These are phyloP conservation scores for Trametes sp. DNA, from an alignment of 1,284 basidiomycete species.

Conservation along the genomic window DNA sequence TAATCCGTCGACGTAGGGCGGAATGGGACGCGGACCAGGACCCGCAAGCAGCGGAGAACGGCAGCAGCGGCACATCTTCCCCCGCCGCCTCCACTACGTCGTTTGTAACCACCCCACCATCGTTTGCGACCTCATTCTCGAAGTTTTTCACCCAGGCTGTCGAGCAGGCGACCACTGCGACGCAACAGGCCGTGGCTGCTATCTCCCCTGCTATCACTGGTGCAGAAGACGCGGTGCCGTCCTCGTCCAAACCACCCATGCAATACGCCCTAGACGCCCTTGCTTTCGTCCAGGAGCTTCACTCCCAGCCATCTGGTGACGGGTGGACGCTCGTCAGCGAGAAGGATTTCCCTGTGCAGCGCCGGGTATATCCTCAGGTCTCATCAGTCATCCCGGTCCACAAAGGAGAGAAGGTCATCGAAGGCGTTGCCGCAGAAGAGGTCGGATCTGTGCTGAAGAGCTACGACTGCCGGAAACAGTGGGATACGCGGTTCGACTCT, in stretches of 20 bases:
- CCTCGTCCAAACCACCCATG: conserved; percentile 70
- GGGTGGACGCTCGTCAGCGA: conserved; percentile 88
- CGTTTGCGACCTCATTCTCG: conserved; percentile 72
- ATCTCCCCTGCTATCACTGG: conserved; percentile 63
- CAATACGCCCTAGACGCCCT: conserved; percentile 83
- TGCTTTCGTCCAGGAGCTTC: conserved; percentile 79
- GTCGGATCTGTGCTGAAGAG: conserved; percentile 78
- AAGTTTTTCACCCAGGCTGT: conserved; percentile 79
- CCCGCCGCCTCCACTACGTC: conserved; percentile 31
- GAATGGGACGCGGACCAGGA: conserved; percentile 61
- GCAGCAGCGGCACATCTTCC: conserved; percentile 22
- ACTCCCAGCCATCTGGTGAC: conserved; percentile 65
- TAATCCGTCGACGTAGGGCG: conserved; percentile 69
- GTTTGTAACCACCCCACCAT: conserved; percentile 60
- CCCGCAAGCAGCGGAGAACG: conserved; percentile 41
- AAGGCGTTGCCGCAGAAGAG: conserved; percentile 95
- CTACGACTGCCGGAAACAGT: conserved; percentile 76
- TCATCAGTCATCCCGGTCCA: conserved; percentile 88
- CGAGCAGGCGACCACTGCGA: conserved; percentile 74
- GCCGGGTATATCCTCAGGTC: conserved; percentile 78
- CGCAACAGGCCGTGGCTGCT: conserved; percentile 76
- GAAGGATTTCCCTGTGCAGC: conserved; percentile 82
- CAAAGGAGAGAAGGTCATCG: conserved; percentile 91
- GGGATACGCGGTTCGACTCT: conserved; percentile 87
- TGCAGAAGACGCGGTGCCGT: conserved; percentile 51